phyloP scores from a whole-genome alignment of 2,329 filamentous ascomycete genomes.

The Bisporella sp. region DNA sequence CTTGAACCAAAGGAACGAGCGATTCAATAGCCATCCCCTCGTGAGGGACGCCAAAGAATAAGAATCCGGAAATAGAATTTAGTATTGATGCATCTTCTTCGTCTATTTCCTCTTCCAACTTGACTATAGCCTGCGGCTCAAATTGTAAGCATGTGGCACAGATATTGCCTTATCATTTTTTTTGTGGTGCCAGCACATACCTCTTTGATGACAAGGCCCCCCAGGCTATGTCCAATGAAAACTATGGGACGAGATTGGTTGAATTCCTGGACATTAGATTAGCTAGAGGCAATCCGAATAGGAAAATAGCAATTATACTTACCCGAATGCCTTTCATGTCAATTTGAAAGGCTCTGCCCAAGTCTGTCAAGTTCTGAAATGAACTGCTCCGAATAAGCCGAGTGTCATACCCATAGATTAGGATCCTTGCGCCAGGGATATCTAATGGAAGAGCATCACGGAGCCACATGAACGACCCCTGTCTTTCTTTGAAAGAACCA shows the following conservation, averaged over 20 bases:
- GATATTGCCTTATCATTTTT: too few species aligned
- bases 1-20: conserved; percentile 10
- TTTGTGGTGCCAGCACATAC: neutral
- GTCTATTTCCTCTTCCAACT: neutral
- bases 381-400: conserved; percentile 9
- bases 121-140: neutral
- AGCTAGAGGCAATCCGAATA: too few species aligned
- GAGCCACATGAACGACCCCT: conserved; percentile 24
- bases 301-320: too few species aligned
- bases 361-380: conserved; percentile 11
- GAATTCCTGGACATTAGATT: neutral
- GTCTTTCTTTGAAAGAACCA: conserved; percentile 25
- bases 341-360: conserved; percentile 6
- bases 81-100: neutral
- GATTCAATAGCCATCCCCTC: conserved; percentile 12
- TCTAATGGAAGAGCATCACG: conserved; percentile 22
- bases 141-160: too few species aligned
- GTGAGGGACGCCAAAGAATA: conserved; percentile 14
- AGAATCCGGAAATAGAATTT: neutral
- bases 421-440: conserved; percentile 16
- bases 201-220: conserved; percentile 13
- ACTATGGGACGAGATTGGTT: neutral
- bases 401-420: conserved; percentile 25
- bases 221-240: conserved; percentile 14
- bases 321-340: neutral